Percentiles rank a stretch among this genome's conserved stretches.
These are phyloP conservation scores for Coemansia pectinata DNA, from an alignment of 192 early-diverging fungal species.

Conservation along the genomic window DNA sequence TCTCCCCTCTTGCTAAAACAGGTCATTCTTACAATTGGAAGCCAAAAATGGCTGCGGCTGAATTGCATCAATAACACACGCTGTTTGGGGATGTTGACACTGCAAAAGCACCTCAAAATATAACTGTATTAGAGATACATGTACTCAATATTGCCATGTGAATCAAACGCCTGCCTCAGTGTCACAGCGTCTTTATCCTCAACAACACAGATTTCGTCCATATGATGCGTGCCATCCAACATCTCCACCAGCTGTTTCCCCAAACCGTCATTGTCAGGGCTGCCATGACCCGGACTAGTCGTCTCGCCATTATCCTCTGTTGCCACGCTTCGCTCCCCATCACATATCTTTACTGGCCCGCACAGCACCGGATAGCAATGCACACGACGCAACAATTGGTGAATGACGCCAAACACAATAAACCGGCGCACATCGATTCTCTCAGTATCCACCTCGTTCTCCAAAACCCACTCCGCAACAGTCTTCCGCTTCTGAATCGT, in stretches of 20 bases:
- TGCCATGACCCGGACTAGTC: neutral
- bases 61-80: neutral
- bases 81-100: neutral
- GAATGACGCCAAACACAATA: constrained; percentile 87
- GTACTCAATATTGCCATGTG: constrained; percentile 36
- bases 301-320: neutral
- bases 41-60: neutral
- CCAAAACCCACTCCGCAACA: constrained; percentile 85
- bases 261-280: constrained; percentile 8
- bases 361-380: constrained; percentile 82
- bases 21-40: neutral
- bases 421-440: constrained; percentile 87
- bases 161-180: constrained; percentile 19
- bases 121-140: constrained; percentile 11
- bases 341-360: neutral
- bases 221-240: constrained; percentile 49
- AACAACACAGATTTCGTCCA: constrained; percentile 48
- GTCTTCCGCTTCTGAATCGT: constrained; percentile 74
- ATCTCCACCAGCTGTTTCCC: constrained; percentile 1
- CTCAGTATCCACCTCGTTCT: constrained; percentile 63
- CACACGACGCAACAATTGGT: constrained; percentile 80
- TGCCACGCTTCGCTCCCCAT: neutral
- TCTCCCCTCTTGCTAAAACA: neutral
- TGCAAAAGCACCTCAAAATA: neutral
- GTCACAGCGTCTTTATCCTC: constrained; percentile 21